These are phyloP conservation scores for Brassica nigra DNA, from an alignment of 345 rosid genomes.

Conservation along the genomic window DNA sequence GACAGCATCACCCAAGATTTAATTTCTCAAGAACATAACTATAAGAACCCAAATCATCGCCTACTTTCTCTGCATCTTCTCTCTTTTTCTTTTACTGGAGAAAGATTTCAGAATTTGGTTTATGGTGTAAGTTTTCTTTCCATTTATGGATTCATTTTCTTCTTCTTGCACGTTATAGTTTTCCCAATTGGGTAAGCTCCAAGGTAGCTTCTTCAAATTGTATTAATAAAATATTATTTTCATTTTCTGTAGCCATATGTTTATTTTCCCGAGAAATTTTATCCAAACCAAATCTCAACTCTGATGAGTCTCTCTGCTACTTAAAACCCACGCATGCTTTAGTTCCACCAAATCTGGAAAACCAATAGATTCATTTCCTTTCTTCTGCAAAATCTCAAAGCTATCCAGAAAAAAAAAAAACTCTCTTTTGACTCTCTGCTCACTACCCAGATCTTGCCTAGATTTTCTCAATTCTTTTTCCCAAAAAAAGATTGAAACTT, in stretches of 20 bases:
- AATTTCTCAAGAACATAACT: slow-evolving; percentile 8
- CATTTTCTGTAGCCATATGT: slow-evolving; percentile 28
- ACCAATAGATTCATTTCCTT: slow-evolving; percentile 25
- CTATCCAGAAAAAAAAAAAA: not conserved
- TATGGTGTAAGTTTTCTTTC: slow-evolving; percentile 30
- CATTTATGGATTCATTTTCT: slow-evolving; percentile 29
- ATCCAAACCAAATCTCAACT: slow-evolving; percentile 36
- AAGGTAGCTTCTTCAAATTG: slow-evolving; percentile 35
- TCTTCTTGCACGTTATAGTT: slow-evolving; percentile 34
- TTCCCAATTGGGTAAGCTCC: slow-evolving; percentile 44
- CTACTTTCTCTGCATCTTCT: slow-evolving; percentile 24
- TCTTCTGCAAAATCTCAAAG: slow-evolving; percentile 20
- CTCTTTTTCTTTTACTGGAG: not conserved
- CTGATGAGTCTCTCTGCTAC: slow-evolving; percentile 33
- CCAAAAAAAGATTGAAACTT: slow-evolving; percentile 26
- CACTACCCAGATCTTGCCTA: slow-evolving; percentile 29
- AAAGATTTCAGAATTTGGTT: slow-evolving; percentile 20
- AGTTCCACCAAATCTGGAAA: slow-evolving; percentile 41
- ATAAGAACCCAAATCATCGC: slow-evolving; percentile 21
- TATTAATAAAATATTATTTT: slow-evolving; percentile 1
- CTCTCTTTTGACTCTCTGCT: slow-evolving; percentile 3
- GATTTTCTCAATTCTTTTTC: slow-evolving; percentile 21
- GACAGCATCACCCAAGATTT: not conserved
- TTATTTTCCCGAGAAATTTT: slow-evolving; percentile 40
- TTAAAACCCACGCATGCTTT: slow-evolving; percentile 28